These are phyloP conservation scores for Colletotrichum coccodes DNA, from an alignment of 2,329 filamentous ascomycete genomes.

Conservation along the genomic window DNA sequence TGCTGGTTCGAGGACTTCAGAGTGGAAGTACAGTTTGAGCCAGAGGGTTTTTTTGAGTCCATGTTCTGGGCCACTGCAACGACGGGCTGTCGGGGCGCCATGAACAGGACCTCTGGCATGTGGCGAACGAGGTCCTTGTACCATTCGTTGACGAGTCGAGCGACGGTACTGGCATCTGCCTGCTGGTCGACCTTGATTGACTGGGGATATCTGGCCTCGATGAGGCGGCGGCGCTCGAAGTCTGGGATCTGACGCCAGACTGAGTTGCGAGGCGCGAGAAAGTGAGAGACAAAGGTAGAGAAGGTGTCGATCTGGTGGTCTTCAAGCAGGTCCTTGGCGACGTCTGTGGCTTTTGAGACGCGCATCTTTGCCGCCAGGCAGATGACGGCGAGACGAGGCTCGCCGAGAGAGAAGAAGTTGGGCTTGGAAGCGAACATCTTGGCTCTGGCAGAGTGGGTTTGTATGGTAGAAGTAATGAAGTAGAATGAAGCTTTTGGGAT, in stretches of 20 bases:
- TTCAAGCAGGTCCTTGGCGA: background rate
- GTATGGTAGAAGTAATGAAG: background rate
- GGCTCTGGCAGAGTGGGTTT: background rate
- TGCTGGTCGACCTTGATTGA: background rate
- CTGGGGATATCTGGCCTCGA: background rate
- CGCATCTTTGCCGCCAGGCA: background rate
- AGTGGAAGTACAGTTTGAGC: background rate
- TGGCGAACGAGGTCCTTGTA: background rate
- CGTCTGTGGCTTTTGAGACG: background rate
- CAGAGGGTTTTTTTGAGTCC: background rate
- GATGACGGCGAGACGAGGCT: background rate
- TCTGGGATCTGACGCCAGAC: background rate
- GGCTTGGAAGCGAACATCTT: background rate
- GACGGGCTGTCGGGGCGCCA: background rate
- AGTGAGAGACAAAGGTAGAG: background rate
- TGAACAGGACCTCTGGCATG: background rate
- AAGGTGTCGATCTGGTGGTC: background rate
- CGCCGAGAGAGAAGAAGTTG: no score
- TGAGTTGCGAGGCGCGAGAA: background rate
- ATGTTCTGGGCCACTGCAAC: background rate
- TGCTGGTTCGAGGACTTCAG: background rate
- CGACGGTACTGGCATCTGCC: background rate
- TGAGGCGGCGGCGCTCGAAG: background rate
- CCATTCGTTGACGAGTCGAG: background rate
- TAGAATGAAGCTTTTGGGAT: background rate